These are phyloP conservation scores for Elsinoe fawcettii DNA, from an alignment of 2,329 filamentous ascomycete genomes.

Conservation along the genomic window DNA sequence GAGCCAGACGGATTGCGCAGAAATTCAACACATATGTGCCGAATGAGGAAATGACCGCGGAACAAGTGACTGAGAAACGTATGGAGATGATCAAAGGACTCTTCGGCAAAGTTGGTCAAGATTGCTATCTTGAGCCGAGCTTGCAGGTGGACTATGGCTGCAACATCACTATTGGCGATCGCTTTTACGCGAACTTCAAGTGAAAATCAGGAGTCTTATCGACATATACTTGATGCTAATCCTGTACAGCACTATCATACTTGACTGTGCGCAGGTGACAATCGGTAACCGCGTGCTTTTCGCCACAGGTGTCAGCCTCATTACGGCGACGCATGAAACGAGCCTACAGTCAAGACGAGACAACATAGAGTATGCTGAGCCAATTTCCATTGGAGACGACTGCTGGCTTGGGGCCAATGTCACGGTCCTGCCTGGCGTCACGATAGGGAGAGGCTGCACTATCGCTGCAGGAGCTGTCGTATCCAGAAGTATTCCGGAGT, in stretches of 20 bases:
- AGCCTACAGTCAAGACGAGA: conserved; percentile 42
- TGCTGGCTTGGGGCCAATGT: conserved; percentile 71
- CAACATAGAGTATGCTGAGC: conserved; percentile 43
- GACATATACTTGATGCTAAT: not conserved
- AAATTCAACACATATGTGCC: conserved; percentile 54
- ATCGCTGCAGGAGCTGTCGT: conserved; percentile 78
- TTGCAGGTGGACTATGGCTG: conserved; percentile 58
- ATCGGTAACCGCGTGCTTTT: conserved; percentile 47
- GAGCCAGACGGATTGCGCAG: conserved; percentile 47
- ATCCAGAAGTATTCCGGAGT: conserved; percentile 50
- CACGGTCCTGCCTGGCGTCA: conserved; percentile 68
- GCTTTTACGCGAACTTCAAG: conserved; percentile 57
- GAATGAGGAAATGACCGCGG: conserved; percentile 19
- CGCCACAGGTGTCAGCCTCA: conserved; percentile 46
- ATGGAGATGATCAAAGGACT: conserved; percentile 24
- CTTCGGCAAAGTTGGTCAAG: conserved; percentile 29
- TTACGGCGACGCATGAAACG: conserved; percentile 46
- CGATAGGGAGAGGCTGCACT: conserved; percentile 63
- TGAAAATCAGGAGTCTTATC: not conserved
- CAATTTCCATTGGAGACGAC: conserved; percentile 62
- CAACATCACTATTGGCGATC: conserved; percentile 54
- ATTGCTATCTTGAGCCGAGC: conserved; percentile 52
- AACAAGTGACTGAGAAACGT: conserved; percentile 25
- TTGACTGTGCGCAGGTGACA: conserved; percentile 46
- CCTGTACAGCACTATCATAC: conserved; percentile 41